phyloP scores from a whole-genome alignment of 768 basidiomycete genomes.

The Trametes cubensis region DNA sequence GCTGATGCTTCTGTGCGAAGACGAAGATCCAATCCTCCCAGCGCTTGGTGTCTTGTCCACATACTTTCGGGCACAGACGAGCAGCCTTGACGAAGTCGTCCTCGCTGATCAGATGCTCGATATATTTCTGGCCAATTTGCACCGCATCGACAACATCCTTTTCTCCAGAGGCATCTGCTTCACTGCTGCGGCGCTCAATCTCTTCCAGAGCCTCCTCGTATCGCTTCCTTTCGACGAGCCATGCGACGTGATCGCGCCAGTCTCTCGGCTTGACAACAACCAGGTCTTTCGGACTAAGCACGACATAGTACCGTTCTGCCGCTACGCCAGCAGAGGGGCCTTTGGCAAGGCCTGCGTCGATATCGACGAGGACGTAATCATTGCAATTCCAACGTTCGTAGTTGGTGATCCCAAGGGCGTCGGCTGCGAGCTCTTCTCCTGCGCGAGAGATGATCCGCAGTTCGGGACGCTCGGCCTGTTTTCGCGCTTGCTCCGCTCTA shows the following conservation, averaged over 20 bases:
- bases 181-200: slow-evolving; percentile 16
- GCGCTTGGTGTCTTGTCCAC: slow-evolving; percentile 72
- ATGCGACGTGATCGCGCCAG: slow-evolving; percentile 84
- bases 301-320: slow-evolving; percentile 63
- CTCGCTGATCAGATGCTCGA: slow-evolving; percentile 81
- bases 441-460: slow-evolving; percentile 86
- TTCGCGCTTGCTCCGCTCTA: slow-evolving; percentile 73
- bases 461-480: slow-evolving; percentile 90
- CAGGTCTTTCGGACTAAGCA: slow-evolving; percentile 84
- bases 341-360: slow-evolving; percentile 24
- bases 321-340: slow-evolving; percentile 23
- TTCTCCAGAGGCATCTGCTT: slow-evolving; percentile 22
- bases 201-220: slow-evolving; percentile 77
- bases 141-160: slow-evolving; percentile 51
- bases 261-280: slow-evolving; percentile 89
- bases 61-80: slow-evolving; percentile 79
- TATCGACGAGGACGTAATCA: slow-evolving; percentile 79
- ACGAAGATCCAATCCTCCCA: slow-evolving; percentile 97
- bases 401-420: slow-evolving; percentile 77
- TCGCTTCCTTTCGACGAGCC: slow-evolving; percentile 83
- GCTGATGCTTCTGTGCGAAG: slow-evolving; percentile 78
- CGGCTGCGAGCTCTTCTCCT: slow-evolving; percentile 86
- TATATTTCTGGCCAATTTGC: slow-evolving; percentile 83
- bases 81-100: slow-evolving; percentile 82
- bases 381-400: slow-evolving; percentile 90